These are phyloP conservation scores for Mycena rebaudengoi DNA, from an alignment of 768 basidiomycete genomes.

Conservation along the genomic window DNA sequence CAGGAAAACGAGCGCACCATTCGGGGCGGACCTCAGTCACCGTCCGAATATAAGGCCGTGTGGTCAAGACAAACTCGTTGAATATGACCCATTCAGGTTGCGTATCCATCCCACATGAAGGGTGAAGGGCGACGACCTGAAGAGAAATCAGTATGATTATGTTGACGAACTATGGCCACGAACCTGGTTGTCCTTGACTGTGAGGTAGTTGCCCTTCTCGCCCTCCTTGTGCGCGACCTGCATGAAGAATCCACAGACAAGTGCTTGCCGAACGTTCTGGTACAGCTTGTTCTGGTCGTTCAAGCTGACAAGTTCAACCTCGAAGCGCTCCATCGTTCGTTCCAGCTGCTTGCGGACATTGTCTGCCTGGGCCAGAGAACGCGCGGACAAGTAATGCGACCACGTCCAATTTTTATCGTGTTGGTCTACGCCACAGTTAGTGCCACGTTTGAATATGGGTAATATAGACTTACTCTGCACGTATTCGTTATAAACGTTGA, in stretches of 20 bases:
- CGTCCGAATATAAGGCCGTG: conserved; percentile 88
- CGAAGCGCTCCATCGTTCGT: conserved; percentile 91
- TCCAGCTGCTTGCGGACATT: conserved; percentile 92
- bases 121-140: conserved; percentile 79
- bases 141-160: not conserved
- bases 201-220: conserved; percentile 87
- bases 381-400: conserved; percentile 85
- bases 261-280: conserved; percentile 78
- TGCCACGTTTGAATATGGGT: not conserved
- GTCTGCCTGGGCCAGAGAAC: conserved; percentile 89
- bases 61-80: conserved; percentile 95
- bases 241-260: conserved; percentile 98
- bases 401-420: conserved; percentile 90
- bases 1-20: conserved; percentile 63
- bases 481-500: conserved; percentile 97
- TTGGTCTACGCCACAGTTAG: conserved; percentile 56
- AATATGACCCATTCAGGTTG: conserved; percentile 93
- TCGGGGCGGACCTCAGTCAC: conserved; percentile 88
- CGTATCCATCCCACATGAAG: conserved; percentile 86
- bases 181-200: conserved; percentile 95
- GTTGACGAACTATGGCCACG: conserved; percentile 30
- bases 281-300: conserved; percentile 77
- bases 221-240: conserved; percentile 96
- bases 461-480: conserved; percentile 66
- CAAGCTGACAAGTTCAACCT: conserved; percentile 77